Base-by-base conservation (phyloP, 2,329 filamentous ascomycete genomes). In the Exophiala alcalophila region DNA sequence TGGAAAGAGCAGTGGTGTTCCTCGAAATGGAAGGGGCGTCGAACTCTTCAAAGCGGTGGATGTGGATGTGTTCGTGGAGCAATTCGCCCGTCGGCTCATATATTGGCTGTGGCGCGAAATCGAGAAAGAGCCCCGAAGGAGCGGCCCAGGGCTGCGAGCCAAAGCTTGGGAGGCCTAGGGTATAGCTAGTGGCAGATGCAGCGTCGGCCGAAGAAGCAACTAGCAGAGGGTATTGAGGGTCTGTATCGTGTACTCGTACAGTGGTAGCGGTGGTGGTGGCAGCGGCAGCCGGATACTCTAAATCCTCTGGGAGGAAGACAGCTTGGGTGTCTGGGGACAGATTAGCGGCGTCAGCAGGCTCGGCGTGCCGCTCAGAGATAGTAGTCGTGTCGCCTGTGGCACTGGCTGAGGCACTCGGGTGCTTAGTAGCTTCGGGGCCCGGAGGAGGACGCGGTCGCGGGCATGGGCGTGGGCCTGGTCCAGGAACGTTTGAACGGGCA, bases 31-130 rank as follows among this genome's bases (percentile, higher is more conserved):
- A 48, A 34, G 44, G 49, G 36, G 29, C 34, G 33, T 54, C 50
- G 32, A 54, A 50, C 10, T 50, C 32, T 24, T 48, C 39, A 34
- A 54, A 52, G 30, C 15, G 34, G 32, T 50, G 32, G 32, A 42
- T 46, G 32, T 50, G 32, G 32, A 42, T 46, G 27, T 42, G 16
- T 43, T 53, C 43, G 35, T 44, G 44, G 31, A 50, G 21, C 16
- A 54, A 43, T 39, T 49, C 48, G 10, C 45, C 53, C n/a, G 45
- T 52, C 14, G 51, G 44, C 42, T 52, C 51, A 49, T 55, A 54
- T 40, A 48, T 34, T 36, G 53, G 50, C 29, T 46, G 48, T 31
- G 42, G 39, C 33, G 48, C 46, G 27, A 51, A 47, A 34, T 51
- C 37, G 24, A 48, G 44, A 36, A 45, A 48, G 27, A 46, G 46